Evolutionary conservation across 1,284 basidiomycete genomes (phyloP).

Genomic region (Sporisorium exsertum): DNA sequence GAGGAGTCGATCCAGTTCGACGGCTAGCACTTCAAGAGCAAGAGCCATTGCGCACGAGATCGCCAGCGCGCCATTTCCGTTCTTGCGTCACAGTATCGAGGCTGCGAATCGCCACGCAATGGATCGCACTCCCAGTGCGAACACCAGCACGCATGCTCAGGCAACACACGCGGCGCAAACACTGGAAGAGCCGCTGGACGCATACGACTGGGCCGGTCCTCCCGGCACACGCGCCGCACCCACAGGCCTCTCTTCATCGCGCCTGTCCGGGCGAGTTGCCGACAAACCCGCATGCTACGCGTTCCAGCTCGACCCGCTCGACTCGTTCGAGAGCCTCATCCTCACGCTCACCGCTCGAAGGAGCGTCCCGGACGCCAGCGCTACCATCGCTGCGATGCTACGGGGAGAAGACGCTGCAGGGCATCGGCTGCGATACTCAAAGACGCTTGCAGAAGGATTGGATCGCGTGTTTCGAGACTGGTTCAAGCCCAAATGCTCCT

Average conservation of each 20-base stretch:
- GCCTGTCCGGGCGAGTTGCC: conserved; percentile 6
- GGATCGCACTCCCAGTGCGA: conserved; percentile 4
- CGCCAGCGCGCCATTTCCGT: conserved; percentile 42
- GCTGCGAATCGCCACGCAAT: conserved; percentile 24
- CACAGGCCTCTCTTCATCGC: conserved; percentile 3
- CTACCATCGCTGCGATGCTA: conserved; percentile 22
- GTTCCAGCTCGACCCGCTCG: conserved; percentile 59
- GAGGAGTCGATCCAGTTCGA: conserved; percentile 26
- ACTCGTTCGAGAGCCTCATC: conserved; percentile 59
- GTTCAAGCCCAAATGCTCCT: conserved; percentile 34
- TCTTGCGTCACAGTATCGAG: conserved; percentile 34
- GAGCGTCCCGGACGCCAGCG: conserved; percentile 19
- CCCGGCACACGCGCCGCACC: conserved; percentile 20
- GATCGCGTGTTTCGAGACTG: conserved; percentile 59
- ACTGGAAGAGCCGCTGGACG: conserved; percentile 38
- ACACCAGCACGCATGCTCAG: background rate
- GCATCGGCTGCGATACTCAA: conserved; percentile 47
- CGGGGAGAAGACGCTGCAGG: conserved; percentile 20
- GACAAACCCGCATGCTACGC: conserved; percentile 46
- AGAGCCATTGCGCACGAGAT: conserved; percentile 45
- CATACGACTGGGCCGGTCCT: conserved; percentile 55
- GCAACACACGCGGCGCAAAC: background rate
- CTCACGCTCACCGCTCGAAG: conserved; percentile 44
- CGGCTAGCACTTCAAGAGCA: conserved; percentile 31
- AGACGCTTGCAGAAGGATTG: conserved; percentile 52